Evolutionary conservation across 2,329 filamentous ascomycete genomes (phyloP).

Genomic region (Lecanicillium sp.): DNA sequence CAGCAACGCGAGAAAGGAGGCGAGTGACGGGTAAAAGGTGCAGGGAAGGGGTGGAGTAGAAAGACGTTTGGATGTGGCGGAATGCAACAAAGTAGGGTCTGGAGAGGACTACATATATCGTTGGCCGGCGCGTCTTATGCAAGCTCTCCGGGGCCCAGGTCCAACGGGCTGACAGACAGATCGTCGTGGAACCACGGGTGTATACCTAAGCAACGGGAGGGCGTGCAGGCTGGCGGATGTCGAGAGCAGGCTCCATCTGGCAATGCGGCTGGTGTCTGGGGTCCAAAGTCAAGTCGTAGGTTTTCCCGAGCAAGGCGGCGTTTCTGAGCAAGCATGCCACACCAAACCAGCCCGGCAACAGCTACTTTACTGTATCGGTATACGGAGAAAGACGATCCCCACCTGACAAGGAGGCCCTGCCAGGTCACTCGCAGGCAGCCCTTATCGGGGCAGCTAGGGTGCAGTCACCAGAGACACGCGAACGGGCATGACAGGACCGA

Average conservation of each 20-base stretch:
- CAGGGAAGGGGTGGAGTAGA: neutral
- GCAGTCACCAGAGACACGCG: neutral
- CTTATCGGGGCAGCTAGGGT: neutral
- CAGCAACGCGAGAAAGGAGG: neutral
- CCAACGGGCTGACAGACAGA: neutral
- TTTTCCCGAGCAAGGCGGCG: neutral
- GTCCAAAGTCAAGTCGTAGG: neutral
- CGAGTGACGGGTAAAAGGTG: neutral
- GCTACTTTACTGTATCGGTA: neutral
- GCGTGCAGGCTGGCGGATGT: neutral
- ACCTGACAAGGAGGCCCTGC: conserved; percentile 8
- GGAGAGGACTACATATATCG: conserved; percentile 8
- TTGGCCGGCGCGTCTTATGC: neutral
- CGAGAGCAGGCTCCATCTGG: conserved; percentile 1
- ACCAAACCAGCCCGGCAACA: neutral
- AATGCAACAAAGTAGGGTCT: neutral
- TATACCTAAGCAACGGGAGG: neutral
- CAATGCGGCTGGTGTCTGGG: conserved; percentile 2
- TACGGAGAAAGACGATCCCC: too few species aligned
- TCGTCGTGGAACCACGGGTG: conserved; percentile 6
- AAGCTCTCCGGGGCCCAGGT: neutral
- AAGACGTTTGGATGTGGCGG: conserved; percentile 1
- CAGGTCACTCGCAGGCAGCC: neutral
- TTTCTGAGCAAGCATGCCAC: neutral
- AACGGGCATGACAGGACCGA: conserved; percentile 5